A percentile compares a stretch with the other conserved stretches of the same genome.
Evolutionary conservation across 768 basidiomycete genomes (phyloP).

Genomic region (Boletus sp.): DNA sequence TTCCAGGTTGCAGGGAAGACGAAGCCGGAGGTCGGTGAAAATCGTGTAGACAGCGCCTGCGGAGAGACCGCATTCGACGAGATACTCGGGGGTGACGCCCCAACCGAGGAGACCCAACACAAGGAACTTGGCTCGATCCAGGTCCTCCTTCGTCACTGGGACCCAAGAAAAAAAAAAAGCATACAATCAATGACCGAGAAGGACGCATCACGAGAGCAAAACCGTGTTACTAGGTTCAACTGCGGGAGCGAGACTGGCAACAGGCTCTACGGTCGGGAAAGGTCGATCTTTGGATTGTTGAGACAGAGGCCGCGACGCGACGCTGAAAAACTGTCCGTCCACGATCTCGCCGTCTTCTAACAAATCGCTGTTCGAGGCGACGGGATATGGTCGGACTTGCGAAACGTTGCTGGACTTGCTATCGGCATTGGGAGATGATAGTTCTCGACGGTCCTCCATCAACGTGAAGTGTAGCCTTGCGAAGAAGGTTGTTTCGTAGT

Average conservation of each 20-base stretch:
- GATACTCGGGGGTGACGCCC: slow-evolving; percentile 49
- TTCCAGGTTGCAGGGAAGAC: slow-evolving; percentile 28
- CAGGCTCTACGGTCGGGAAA: background rate
- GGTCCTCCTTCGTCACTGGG: slow-evolving; percentile 40
- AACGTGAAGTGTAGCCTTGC: too few species aligned
- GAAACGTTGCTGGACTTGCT: background rate
- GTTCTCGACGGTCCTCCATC: background rate
- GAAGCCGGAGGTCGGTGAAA: slow-evolving; percentile 43
- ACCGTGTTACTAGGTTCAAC: slow-evolving; percentile 7
- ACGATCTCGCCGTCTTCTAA: slow-evolving; percentile 25
- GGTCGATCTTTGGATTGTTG: background rate
- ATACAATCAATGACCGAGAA: background rate
- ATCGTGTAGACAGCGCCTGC: slow-evolving; percentile 35
- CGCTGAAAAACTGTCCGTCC: slow-evolving; percentile 7
- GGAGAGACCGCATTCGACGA: slow-evolving; percentile 44
- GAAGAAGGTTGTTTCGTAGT: too few species aligned
- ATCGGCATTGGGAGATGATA: background rate
- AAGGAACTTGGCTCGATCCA: slow-evolving; percentile 42
- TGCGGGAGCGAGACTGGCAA: background rate
- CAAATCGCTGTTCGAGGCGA: background rate
- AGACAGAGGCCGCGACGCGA: background rate
- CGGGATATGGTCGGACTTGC: background rate
- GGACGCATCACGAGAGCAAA: background rate
- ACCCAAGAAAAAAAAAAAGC: too few species aligned
- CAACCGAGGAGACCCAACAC: slow-evolving; percentile 57